These are phyloP conservation scores for Sicyos baderoa DNA, from an alignment of 306 rosid species.

Conservation along the genomic window DNA sequence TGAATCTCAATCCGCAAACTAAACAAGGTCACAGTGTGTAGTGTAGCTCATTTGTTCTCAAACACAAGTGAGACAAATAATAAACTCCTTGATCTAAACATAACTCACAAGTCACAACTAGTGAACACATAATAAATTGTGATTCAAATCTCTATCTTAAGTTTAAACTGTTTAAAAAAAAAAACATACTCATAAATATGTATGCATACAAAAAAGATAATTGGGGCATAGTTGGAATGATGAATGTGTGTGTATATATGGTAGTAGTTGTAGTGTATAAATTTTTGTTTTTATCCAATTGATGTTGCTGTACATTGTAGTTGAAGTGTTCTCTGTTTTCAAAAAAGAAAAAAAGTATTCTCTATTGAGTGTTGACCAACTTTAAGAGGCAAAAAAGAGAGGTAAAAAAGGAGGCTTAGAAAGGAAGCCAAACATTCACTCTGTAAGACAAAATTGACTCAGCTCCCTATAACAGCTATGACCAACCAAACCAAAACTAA, in stretches of 20 bases:
- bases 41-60: no score
- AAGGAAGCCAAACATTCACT: background rate
- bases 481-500: background rate
- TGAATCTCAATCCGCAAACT: no score
- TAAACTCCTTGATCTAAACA: background rate
- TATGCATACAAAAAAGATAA: background rate
- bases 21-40: no score
- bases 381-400: background rate
- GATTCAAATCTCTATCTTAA: background rate
- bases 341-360: no score
- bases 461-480: background rate
- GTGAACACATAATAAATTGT: no score
- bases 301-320: slow-evolving; percentile 1
- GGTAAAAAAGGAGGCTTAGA: background rate
- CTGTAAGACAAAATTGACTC: background rate
- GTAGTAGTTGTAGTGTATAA: background rate
- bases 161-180: background rate
- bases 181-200: background rate
- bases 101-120: background rate
- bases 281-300: background rate
- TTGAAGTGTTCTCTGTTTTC: background rate
- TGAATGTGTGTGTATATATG: background rate
- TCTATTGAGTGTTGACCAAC: background rate
- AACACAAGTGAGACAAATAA: no score
- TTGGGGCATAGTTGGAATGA: background rate